Percentiles rank a stretch among this genome's conserved stretches.
Conservation (phyloP, 108 stramenopile species). For the Fragilaria crotonensis region DNA sequence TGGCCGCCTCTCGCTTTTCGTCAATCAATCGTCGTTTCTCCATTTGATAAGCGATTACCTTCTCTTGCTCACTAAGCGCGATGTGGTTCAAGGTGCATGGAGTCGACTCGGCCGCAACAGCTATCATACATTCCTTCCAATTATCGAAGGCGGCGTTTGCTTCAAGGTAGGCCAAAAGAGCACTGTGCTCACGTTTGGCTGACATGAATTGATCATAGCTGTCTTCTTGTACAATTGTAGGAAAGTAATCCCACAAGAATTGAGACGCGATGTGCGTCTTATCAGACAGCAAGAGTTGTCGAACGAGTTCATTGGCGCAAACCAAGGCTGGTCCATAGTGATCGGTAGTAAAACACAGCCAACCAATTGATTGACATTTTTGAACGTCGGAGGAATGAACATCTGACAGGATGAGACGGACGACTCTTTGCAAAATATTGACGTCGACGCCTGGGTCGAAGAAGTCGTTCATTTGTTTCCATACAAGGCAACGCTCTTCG, state of each 20-base stretch:
- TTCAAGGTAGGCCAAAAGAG: conserved; percentile 29
- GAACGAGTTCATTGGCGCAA: conserved; percentile 57
- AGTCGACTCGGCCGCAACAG: conserved; percentile 3
- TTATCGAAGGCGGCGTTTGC: conserved; percentile 24
- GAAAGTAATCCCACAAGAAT: conserved; percentile 28
- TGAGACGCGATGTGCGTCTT: conserved; percentile 21
- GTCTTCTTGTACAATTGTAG: conserved; percentile 6
- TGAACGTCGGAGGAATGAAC: conserved; percentile 17
- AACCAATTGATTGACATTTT: conserved; percentile 50
- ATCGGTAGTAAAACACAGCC: conserved; percentile 51
- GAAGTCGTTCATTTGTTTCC: conserved; percentile 48
- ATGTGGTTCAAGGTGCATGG: conserved; percentile 11
- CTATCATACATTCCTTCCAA: conserved; percentile 39
- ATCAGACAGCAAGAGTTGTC: conserved; percentile 49
- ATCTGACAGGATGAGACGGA: conserved; percentile 17
- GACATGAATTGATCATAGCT: not conserved
- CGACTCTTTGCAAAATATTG: conserved; percentile 39
- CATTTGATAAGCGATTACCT: conserved; percentile 36
- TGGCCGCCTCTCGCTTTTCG: conserved; percentile 26
- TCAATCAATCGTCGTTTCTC: conserved; percentile 34
- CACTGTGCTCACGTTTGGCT: conserved; percentile 21
- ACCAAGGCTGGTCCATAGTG: conserved; percentile 61
- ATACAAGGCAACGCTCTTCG: conserved; percentile 40
- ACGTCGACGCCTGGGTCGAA: conserved; percentile 34
- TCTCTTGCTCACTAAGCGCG: conserved; percentile 25